Conservation (phyloP, 1,139 yeast genomes). For the Diutina mesorugosa region DNA sequence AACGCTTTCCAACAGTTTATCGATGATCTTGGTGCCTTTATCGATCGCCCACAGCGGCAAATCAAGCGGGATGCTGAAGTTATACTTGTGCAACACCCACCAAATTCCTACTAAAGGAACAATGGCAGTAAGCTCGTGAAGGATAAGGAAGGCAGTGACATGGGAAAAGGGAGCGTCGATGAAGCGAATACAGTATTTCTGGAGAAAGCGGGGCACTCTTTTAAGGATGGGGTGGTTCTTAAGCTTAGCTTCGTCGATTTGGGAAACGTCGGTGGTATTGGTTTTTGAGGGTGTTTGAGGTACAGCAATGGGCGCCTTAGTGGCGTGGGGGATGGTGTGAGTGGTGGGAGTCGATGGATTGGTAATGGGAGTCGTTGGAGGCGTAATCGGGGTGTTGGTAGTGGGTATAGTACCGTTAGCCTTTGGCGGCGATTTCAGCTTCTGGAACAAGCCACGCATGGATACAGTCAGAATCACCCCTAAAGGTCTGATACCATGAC, state of each 20-base stretch:
- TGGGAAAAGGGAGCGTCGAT: slow-evolving; percentile 55
- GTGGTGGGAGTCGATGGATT: neutral
- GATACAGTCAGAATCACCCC: no score
- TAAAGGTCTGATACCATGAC: no score
- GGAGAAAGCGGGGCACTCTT: slow-evolving; percentile 34
- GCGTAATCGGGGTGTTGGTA: no score
- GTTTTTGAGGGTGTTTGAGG: neutral
- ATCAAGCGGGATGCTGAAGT: slow-evolving; percentile 30
- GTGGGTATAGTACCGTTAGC: no score
- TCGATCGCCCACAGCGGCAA: slow-evolving; percentile 56
- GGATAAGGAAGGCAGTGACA: slow-evolving; percentile 56
- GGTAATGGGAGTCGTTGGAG: no score
- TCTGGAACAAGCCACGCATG: no score
- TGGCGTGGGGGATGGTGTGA: neutral
- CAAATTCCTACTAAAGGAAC: slow-evolving; percentile 68
- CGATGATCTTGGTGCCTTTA: slow-evolving; percentile 49
- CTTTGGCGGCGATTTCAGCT: no score
- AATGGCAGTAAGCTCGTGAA: slow-evolving; percentile 83
- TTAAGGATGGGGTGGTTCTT: slow-evolving; percentile 20
- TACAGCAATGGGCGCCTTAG: neutral
- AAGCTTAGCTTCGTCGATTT: neutral
- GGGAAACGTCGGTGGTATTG: no score
- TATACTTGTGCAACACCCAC: slow-evolving; percentile 53
- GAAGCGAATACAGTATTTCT: slow-evolving; percentile 36
- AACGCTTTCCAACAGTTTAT: slow-evolving; percentile 24